A percentile compares a stretch with the other conserved stretches of the same genome.
These are phyloP conservation scores for Camellia japonica DNA, from an alignment of 148 eudicot species.

Conservation along the genomic window DNA sequence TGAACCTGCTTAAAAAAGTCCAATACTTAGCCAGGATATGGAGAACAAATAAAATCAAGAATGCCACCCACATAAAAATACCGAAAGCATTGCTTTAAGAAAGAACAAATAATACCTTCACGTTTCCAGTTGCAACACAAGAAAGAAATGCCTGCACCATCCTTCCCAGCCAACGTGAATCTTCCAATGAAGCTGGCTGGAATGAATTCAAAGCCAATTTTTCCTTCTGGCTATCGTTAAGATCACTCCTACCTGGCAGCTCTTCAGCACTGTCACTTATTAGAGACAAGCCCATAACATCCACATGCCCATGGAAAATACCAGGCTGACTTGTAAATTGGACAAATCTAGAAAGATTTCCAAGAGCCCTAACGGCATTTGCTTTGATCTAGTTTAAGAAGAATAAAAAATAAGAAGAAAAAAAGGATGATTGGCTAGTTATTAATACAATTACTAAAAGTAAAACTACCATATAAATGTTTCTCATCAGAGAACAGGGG, in stretches of 20 bases:
- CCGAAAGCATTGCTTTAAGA: not conserved
- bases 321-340: constrained; percentile 37
- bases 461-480: constrained; percentile 12
- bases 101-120: constrained; percentile 56
- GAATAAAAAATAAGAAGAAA: not conserved
- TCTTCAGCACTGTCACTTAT: constrained; percentile 17
- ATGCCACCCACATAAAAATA: not conserved
- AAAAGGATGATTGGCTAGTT: not conserved
- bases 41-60: not conserved
- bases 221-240: constrained; percentile 11
- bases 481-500: not conserved
- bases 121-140: constrained; percentile 91
- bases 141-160: constrained; percentile 93
- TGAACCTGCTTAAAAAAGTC: constrained; percentile 62
- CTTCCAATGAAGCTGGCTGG: constrained; percentile 21
- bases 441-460: not conserved
- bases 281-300: constrained; percentile 19
- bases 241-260: constrained; percentile 18
- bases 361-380: constrained; percentile 96
- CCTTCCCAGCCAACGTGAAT: constrained; percentile 49
- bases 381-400: constrained; percentile 60
- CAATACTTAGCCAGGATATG: not conserved
- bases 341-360: constrained; percentile 76
- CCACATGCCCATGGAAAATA: constrained; percentile 19
- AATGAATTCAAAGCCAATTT: constrained; percentile 15